Conservation (phyloP, 1,139 yeast species). For the Hemisphaericaspora xylofermentans region DNA sequence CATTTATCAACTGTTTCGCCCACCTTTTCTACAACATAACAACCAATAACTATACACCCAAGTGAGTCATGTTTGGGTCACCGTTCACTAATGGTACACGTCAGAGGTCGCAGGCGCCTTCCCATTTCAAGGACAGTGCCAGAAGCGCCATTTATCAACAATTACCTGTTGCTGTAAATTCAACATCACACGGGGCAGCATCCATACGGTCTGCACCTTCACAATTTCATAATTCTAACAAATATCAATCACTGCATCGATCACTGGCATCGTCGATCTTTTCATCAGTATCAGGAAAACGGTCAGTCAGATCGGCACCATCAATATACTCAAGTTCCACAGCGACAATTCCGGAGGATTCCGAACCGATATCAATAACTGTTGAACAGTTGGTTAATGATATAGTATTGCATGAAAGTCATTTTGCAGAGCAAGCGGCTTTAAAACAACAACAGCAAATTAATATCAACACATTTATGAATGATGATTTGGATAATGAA, state of each 20-base stretch:
- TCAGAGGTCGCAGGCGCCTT: conserved; percentile 36
- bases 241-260: conserved; percentile 15
- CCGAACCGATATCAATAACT: conserved; percentile 43
- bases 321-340: conserved; percentile 43
- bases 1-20: too few relatives aligned
- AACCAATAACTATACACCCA: neutral
- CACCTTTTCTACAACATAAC: too few relatives aligned
- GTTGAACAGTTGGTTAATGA: conserved; percentile 49
- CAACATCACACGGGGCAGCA: conserved; percentile 24
- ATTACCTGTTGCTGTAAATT: conserved; percentile 31
- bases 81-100: conserved; percentile 35
- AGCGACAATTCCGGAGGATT: conserved; percentile 49
- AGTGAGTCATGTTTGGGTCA: conserved; percentile 48
- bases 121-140: conserved; percentile 46
- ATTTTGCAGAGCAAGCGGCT: conserved; percentile 22
- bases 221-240: conserved; percentile 18
- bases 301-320: conserved; percentile 46
- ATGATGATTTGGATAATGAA: conserved; percentile 23
- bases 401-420: conserved; percentile 41
- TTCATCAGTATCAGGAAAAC: conserved; percentile 34
- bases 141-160: conserved; percentile 49
- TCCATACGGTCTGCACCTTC: conserved; percentile 37
- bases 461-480: conserved; percentile 2
- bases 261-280: conserved; percentile 14
- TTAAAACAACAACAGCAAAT: conserved; percentile 3